These are phyloP conservation scores for Russula compacta DNA, from an alignment of 768 basidiomycete species.

Conservation along the genomic window DNA sequence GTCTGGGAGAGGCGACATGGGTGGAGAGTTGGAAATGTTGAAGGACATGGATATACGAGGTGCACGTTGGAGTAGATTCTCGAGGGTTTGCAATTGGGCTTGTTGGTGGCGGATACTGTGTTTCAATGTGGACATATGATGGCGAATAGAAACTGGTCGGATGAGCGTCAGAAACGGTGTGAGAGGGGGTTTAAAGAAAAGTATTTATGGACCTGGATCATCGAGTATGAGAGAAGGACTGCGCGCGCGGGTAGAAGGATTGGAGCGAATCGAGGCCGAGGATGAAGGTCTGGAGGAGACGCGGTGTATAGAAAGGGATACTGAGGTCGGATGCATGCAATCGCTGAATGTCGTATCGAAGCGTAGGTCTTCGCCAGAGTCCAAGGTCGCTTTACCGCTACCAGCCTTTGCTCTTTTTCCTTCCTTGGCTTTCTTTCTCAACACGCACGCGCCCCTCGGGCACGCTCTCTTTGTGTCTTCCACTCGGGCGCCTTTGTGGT, in stretches of 20 bases:
- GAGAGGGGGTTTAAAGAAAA: not conserved
- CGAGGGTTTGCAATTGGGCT: constrained; percentile 63
- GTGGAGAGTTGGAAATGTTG: constrained; percentile 32
- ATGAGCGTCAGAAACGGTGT: not conserved
- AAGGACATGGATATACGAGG: constrained; percentile 56
- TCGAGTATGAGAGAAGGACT: constrained; percentile 18
- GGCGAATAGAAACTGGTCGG: constrained; percentile 57
- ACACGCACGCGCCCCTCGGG: not conserved
- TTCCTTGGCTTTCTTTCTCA: not conserved
- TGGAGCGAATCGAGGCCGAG: constrained; percentile 10
- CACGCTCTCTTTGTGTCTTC: not conserved
- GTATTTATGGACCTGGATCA: constrained; percentile 13
- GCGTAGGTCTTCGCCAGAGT: no score
- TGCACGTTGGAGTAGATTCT: constrained; percentile 56
- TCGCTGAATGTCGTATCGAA: not conserved
- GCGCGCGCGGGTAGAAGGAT: constrained; percentile 1
- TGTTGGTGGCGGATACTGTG: constrained; percentile 80
- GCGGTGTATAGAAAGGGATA: not conserved
- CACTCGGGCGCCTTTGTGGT: constrained; percentile 1
- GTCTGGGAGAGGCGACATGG: constrained; percentile 27
- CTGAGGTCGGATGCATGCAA: constrained; percentile 1
- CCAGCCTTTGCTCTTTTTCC: not conserved
- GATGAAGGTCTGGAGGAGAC: constrained; percentile 13
- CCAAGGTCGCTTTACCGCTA: not conserved
- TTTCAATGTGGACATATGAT: constrained; percentile 73